These are phyloP conservation scores for Zygnema circumcarinatum DNA, from an alignment of 139 green algal genomes.

Conservation along the genomic window DNA sequence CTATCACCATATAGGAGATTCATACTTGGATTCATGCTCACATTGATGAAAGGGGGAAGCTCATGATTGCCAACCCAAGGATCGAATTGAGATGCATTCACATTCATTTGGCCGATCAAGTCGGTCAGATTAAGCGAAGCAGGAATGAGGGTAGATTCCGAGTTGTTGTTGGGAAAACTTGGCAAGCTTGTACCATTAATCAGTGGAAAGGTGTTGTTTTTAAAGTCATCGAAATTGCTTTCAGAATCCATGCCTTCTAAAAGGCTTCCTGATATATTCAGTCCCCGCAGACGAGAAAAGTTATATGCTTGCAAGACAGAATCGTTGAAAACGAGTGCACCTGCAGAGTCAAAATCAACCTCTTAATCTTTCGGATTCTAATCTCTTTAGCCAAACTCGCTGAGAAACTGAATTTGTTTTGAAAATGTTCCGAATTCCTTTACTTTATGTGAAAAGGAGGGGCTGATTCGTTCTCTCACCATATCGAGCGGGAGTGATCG, in stretches of 20 bases:
- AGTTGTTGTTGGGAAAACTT: background rate
- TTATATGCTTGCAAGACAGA: slow-evolving; percentile 45
- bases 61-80: background rate
- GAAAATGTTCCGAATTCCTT: background rate
- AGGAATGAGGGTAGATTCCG: background rate
- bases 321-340: slow-evolving; percentile 52
- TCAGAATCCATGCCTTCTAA: background rate
- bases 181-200: background rate
- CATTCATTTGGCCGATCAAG: background rate
- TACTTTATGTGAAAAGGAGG: background rate
- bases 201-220: no score
- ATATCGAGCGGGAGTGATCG: background rate
- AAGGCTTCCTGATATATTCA: slow-evolving; percentile 12
- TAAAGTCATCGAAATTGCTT: background rate
- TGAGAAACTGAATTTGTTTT: background rate
- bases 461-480: background rate
- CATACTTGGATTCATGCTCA: background rate
- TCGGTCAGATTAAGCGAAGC: background rate
- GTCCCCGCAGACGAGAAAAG: background rate
- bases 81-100: background rate
- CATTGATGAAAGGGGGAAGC: background rate
- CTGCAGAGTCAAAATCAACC: slow-evolving; percentile 16
- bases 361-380: background rate
- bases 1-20: background rate
- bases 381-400: background rate